These are phyloP conservation scores for Saprolegnia parasitica DNA, from an alignment of 352 stramenopile genomes.

Conservation along the genomic window DNA sequence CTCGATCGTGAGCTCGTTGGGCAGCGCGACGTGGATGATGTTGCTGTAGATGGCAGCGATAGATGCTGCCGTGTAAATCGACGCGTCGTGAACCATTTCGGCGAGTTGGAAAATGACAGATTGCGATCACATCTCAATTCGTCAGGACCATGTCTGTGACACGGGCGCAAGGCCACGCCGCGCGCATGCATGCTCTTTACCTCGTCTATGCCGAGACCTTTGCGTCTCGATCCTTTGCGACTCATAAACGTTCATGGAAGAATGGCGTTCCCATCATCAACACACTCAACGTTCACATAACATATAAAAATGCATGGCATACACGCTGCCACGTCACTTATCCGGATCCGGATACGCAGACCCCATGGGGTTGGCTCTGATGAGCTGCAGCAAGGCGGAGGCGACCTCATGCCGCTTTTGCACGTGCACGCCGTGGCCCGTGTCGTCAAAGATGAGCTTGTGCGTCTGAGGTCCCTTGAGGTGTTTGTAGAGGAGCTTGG, in stretches of 20 bases:
- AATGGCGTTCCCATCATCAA: too few species aligned
- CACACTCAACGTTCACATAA: too few species aligned
- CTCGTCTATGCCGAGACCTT: too few species aligned
- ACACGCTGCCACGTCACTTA: too few species aligned
- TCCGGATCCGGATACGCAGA: not conserved
- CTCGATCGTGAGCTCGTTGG: conserved; percentile 41
- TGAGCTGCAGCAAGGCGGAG: not conserved
- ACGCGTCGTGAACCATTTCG: not conserved
- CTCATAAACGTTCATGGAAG: too few species aligned
- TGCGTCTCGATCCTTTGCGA: too few species aligned
- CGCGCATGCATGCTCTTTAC: too few species aligned
- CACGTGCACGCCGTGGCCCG: conserved; percentile 36
- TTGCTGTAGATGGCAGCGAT: conserved; percentile 22
- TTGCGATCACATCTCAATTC: not conserved
- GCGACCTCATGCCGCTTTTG: conserved; percentile 31
- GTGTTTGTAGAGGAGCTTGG: conserved; percentile 31
- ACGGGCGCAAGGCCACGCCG: too few species aligned
- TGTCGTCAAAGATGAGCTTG: conserved; percentile 36
- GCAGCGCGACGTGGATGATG: not conserved
- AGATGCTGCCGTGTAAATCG: not conserved
- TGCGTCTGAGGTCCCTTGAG: conserved; percentile 33
- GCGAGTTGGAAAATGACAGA: not conserved
- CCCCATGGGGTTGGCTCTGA: not conserved
- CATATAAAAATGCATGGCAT: too few species aligned
- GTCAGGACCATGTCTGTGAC: too few species aligned